A percentile compares a stretch with the other conserved stretches of the same genome.
Conservation (phyloP, 805 yeast species). For the Sugiyamaella marilandica region DNA sequence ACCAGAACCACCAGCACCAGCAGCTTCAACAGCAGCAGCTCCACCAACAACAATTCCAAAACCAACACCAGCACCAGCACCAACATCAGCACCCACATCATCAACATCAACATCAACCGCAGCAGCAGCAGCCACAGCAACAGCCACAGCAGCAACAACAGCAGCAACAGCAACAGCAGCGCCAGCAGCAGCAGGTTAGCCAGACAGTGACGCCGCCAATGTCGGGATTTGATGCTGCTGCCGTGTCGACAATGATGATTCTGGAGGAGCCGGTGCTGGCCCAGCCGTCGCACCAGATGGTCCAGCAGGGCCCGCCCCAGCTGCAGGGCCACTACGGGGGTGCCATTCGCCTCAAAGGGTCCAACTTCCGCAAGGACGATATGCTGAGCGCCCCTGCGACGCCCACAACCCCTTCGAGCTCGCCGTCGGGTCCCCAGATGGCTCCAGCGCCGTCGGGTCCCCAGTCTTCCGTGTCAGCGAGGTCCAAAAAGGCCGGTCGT, state of each 20-base stretch:
- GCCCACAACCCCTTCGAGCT: constrained; percentile 2
- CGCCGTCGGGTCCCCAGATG: constrained; percentile 7
- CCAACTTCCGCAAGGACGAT: constrained; percentile 1
- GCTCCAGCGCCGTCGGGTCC: constrained; percentile 1
- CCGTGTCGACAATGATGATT: constrained; percentile 5
- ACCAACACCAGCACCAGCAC: background rate
- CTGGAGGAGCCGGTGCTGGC: background rate
- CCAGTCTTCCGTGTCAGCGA: constrained; percentile 22
- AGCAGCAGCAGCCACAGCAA: background rate
- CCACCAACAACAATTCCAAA: no score
- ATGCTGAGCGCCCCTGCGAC: background rate
- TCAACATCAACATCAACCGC: background rate
- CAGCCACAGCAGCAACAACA: background rate
- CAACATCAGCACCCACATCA: background rate
- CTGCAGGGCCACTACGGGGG: background rate
- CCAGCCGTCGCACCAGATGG: background rate
- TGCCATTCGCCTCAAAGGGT: background rate
- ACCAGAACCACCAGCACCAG: background rate
- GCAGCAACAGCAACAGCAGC: background rate
- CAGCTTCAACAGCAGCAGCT: background rate
- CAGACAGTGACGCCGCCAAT: background rate
- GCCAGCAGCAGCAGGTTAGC: background rate
- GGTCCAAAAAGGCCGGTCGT: constrained; percentile 29
- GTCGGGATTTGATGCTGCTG: background rate
- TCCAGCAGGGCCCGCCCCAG: background rate